Evolutionary conservation across 208 protist genomes (phyloP), one percentile per base, ranked within the genome.

Genomic region (Acanthamoeba royreba): DNA sequence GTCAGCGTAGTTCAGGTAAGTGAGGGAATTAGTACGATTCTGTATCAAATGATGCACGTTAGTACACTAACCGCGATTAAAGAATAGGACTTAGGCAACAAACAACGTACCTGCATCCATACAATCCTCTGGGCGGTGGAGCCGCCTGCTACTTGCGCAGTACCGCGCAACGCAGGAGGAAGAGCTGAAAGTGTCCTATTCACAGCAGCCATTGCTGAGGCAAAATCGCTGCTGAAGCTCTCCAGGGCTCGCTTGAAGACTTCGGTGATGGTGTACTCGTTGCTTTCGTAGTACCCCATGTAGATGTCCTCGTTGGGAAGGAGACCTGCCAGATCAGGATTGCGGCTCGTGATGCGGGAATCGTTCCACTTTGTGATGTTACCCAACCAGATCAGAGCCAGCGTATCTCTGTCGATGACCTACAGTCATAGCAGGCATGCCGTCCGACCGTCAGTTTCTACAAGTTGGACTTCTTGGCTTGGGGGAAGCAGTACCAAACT

Each of bases 321-420:
- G 31, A 2, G 2, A 33, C 42, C 31, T 22, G 33, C 42, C 22
- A 81, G 2, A 33, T 81, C 8, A 5, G 69, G 69, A 15, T 81
- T 81, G 74, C n/a, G 38, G 25, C 38, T 40, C 17, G 28, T 28
- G 25, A 85, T 85, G 9, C 38, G 38, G 1, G 74, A 52, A 40
- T 85, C 74, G 25, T 85, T 85, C 74, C 74, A 85, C 42, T 3
- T 81, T 3, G 69, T 35, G 69, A 81, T 81, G 69, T 81, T 81
- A 33, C 69, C 69, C 3, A 28, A 15, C 69, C 69, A 81, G 2
- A 81, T 81, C 31, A 49, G 38, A 5, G 17, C 69, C 4, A 81
- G 4, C 1, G 69, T 81, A 15, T 81, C 42, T 2, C 2, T 33
- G 25, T 81, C 69, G 13, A 81, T 13, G 22, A 81, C 42, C 42